Conservation (phyloP, 148 eudicot genomes). For the Rhododendron griersonianum region DNA sequence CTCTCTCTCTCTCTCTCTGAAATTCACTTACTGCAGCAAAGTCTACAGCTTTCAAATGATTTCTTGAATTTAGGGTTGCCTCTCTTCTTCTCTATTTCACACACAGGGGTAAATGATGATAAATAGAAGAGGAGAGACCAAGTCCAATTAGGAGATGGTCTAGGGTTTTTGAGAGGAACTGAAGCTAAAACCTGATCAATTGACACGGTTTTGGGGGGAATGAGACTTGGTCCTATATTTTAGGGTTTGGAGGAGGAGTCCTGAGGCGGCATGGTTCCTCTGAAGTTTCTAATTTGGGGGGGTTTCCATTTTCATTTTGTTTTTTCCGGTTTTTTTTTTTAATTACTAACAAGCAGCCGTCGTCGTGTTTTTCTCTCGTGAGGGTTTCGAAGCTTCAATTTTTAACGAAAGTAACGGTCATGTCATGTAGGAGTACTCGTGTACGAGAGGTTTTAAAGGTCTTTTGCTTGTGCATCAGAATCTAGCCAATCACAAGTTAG, state of each 20-base stretch:
- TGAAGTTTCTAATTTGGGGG: not conserved
- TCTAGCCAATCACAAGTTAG: not conserved
- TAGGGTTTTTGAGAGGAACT: not conserved
- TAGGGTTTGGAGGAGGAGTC: not conserved
- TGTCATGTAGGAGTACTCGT: not conserved
- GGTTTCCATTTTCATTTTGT: not conserved
- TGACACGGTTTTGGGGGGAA: constrained; percentile 1
- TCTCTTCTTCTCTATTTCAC: not conserved
- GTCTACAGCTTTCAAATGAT: not conserved
- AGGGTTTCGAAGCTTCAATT: constrained; percentile 2
- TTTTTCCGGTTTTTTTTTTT: too few species aligned
- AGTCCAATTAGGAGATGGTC: not conserved
- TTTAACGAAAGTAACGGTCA: constrained; percentile 32
- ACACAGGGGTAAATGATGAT: not conserved
- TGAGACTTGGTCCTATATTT: not conserved
- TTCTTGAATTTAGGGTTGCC: not conserved
- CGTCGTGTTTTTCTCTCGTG: not conserved
- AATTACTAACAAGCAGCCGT: not conserved
- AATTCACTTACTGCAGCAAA: not conserved
- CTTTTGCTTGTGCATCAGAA: not conserved
- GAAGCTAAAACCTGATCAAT: not conserved
- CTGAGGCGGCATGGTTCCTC: not conserved
- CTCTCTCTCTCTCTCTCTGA: not conserved
- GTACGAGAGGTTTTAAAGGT: not conserved
- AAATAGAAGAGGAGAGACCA: not conserved